Evolutionary conservation across 306 rosid genomes (phyloP).

Genomic region (Trifolium fragiferum): DNA sequence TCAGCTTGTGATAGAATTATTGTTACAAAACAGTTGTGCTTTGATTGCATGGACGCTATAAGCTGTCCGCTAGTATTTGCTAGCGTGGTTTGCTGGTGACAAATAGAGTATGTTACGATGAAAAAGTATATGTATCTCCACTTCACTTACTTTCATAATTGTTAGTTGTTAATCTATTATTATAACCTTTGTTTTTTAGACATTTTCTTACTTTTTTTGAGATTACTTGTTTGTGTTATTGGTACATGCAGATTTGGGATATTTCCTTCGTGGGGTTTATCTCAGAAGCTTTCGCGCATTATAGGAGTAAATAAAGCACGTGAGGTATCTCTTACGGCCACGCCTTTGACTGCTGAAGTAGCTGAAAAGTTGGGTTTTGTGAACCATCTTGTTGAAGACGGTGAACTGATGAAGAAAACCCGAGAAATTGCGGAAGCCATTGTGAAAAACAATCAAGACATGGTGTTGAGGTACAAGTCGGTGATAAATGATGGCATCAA

Average conservation of each 20-base stretch:
- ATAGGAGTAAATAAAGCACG: slow-evolving; percentile 84
- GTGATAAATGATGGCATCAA: slow-evolving; percentile 85
- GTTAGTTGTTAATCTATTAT: neutral
- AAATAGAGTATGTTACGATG: too few species aligned
- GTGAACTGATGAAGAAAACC: slow-evolving; percentile 76
- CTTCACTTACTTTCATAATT: too few species aligned
- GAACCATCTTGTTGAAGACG: slow-evolving; percentile 82
- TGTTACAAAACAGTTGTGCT: too few species aligned
- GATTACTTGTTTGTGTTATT: neutral
- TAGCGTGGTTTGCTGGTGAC: too few species aligned
- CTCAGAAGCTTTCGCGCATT: slow-evolving; percentile 86
- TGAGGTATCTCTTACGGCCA: slow-evolving; percentile 86
- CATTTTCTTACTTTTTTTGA: neutral
- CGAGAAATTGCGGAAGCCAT: slow-evolving; percentile 71
- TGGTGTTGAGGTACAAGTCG: slow-evolving; percentile 85
- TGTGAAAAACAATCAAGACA: slow-evolving; percentile 67
- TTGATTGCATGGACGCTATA: too few species aligned
- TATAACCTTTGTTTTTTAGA: neutral
- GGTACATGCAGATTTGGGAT: slow-evolving; percentile 81
- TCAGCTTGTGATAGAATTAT: too few species aligned
- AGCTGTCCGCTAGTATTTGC: too few species aligned
- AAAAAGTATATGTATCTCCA: too few species aligned
- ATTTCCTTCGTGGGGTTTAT: slow-evolving; percentile 97
- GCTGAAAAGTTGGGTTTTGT: slow-evolving; percentile 82
- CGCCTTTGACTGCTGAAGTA: slow-evolving; percentile 75